Conservation (phyloP, 2,329 filamentous ascomycete genomes). For the Phaeosphaeriaceae sp. region DNA sequence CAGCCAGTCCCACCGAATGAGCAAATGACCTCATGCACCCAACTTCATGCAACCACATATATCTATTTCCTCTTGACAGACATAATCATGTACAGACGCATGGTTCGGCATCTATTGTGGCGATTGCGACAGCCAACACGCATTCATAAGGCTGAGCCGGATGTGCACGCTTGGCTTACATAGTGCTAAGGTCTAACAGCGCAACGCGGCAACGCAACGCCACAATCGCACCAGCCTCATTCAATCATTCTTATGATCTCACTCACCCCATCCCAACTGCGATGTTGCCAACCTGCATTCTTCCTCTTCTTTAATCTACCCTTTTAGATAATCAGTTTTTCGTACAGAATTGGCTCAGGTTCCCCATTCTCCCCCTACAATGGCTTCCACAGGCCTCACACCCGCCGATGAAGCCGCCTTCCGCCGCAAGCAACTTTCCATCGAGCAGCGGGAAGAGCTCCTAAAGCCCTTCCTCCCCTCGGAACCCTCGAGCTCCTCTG, state of each 20-base stretch:
- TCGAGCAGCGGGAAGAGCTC: constrained; percentile 58
- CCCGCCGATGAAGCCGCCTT: constrained; percentile 42
- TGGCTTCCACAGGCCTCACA: constrained; percentile 43
- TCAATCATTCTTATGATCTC: constrained; percentile 28
- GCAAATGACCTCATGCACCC: constrained; percentile 24
- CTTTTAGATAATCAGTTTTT: neutral
- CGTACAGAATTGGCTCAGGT: too few relatives aligned
- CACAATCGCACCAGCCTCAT: constrained; percentile 40
- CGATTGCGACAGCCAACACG: constrained; percentile 39
- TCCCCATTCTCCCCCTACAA: constrained; percentile 30
- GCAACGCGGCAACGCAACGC: constrained; percentile 26
- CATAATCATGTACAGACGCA: neutral
- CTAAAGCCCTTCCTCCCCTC: constrained; percentile 61
- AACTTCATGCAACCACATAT: constrained; percentile 1
- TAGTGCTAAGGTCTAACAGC: constrained; percentile 25
- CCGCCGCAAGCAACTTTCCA: constrained; percentile 47
- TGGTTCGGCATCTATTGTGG: constrained; percentile 13
- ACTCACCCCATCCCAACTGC: constrained; percentile 14
- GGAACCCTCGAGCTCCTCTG: constrained; percentile 38
- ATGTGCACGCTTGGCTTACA: constrained; percentile 30
- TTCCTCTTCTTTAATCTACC: constrained; percentile 1
- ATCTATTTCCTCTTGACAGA: constrained; percentile 1
- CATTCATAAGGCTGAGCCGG: constrained; percentile 44
- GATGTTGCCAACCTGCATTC: constrained; percentile 12
- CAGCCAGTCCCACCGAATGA: constrained; percentile 16